Evolutionary conservation across 2,329 filamentous ascomycete genomes (phyloP).

Genomic region (Pleomassaria siparia): DNA sequence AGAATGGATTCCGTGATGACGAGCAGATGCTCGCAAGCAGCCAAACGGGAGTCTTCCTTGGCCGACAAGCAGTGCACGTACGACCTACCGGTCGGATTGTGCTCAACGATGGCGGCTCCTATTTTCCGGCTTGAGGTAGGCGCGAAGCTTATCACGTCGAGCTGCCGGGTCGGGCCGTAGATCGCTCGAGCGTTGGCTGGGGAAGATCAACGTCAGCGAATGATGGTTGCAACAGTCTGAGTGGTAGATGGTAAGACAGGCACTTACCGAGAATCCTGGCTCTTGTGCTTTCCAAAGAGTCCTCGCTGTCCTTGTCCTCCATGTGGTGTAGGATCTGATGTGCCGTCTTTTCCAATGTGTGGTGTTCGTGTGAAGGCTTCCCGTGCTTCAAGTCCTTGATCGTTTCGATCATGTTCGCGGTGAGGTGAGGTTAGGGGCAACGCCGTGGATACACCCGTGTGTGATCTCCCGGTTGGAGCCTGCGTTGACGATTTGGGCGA

Average conservation of each 20-base stretch:
- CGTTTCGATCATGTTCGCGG: constrained; percentile 32
- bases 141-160: constrained; percentile 41
- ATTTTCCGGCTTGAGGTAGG: constrained; percentile 36
- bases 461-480: too few species aligned
- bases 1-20: constrained; percentile 40
- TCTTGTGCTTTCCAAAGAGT: constrained; percentile 36
- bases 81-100: constrained; percentile 37
- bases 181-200: constrained; percentile 38
- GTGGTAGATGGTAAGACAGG: background rate
- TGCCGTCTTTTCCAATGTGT: constrained; percentile 31
- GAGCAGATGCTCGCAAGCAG: constrained; percentile 37
- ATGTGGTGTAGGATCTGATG: constrained; percentile 37
- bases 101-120: constrained; percentile 40
- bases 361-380: constrained; percentile 32
- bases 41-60: constrained; percentile 32
- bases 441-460: background rate
- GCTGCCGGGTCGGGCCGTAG: constrained; percentile 37
- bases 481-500: too few species aligned
- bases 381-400: constrained; percentile 38
- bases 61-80: constrained; percentile 39
- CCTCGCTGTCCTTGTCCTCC: constrained; percentile 36
- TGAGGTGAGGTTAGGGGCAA: background rate
- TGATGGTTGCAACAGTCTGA: too few species aligned
- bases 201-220: background rate
- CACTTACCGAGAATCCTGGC: constrained; percentile 34